These are phyloP conservation scores for Vitis hybrid DNA, from an alignment of 177 flowering plant species.

Conservation along the genomic window DNA sequence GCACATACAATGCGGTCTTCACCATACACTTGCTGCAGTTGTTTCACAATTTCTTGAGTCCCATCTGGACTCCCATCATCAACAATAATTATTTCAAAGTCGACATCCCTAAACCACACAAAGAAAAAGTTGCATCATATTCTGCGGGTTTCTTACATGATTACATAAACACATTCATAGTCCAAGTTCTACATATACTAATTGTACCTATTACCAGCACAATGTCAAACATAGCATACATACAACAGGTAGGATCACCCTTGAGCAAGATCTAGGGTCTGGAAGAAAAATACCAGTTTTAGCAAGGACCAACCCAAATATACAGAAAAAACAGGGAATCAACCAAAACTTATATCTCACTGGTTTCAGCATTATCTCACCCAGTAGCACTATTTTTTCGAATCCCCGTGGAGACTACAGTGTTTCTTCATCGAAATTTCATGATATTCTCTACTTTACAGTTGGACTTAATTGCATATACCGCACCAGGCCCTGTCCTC, in stretches of 20 bases:
- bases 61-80: constrained; percentile 97
- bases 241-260: background rate
- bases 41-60: constrained; percentile 79
- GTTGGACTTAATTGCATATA: no score
- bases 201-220: background rate
- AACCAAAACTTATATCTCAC: background rate
- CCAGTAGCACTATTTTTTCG: no score
- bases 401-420: no score
- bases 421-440: no score
- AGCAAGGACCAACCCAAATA: background rate
- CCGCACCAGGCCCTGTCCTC: no score
- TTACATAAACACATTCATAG: background rate
- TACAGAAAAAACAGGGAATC: no score
- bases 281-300: background rate
- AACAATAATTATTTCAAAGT: constrained; percentile 75
- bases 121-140: background rate
- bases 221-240: background rate
- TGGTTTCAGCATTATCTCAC: background rate
- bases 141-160: background rate
- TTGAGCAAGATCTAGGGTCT: background rate
- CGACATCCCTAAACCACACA: constrained; percentile 48
- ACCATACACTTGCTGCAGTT: constrained; percentile 78
- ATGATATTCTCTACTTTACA: no score
- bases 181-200: background rate
- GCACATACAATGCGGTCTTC: constrained; percentile 82